Percentiles rank a stretch among this genome's conserved stretches.
Conservation (phyloP, 2,329 filamentous ascomycete species). For the Thelonectria rubi region DNA sequence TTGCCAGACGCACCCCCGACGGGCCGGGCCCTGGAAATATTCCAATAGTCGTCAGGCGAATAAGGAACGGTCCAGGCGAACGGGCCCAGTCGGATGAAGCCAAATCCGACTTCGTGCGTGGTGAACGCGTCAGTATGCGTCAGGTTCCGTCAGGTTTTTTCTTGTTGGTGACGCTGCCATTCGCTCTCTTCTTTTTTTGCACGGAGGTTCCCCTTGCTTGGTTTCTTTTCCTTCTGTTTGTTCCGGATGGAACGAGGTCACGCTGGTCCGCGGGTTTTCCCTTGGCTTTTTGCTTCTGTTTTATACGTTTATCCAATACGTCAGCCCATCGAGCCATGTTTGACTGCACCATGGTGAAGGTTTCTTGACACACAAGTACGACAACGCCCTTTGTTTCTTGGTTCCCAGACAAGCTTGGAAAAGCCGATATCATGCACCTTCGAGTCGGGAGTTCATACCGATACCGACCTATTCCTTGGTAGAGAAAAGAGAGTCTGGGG, state of each 20-base stretch:
- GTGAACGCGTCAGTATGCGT: not conserved
- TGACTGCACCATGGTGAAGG: not conserved
- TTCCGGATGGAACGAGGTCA: too few species aligned
- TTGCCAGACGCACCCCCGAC: too few species aligned
- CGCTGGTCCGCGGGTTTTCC: too few species aligned
- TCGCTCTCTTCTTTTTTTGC: not conserved
- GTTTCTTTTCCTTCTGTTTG: not conserved
- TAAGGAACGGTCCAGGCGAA: not conserved
- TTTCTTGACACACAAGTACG: not conserved
- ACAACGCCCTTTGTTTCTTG: not conserved
- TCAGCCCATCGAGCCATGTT: not conserved
- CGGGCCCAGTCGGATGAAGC: not conserved
- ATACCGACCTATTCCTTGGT: not conserved
- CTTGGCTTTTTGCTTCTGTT: too few species aligned
- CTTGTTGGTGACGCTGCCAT: not conserved
- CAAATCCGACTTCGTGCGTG: not conserved
- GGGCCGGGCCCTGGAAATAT: too few species aligned
- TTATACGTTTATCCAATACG: not conserved
- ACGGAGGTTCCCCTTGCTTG: not conserved
- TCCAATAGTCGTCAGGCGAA: too few species aligned
- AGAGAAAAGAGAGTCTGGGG: not conserved
- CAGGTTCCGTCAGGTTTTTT: not conserved
- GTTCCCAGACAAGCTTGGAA: not conserved
- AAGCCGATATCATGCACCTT: constrained; percentile 5
- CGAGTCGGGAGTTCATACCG: not conserved